phyloP scores from a whole-genome alignment of 257 asterid genomes.

The Misopates orontium region DNA sequence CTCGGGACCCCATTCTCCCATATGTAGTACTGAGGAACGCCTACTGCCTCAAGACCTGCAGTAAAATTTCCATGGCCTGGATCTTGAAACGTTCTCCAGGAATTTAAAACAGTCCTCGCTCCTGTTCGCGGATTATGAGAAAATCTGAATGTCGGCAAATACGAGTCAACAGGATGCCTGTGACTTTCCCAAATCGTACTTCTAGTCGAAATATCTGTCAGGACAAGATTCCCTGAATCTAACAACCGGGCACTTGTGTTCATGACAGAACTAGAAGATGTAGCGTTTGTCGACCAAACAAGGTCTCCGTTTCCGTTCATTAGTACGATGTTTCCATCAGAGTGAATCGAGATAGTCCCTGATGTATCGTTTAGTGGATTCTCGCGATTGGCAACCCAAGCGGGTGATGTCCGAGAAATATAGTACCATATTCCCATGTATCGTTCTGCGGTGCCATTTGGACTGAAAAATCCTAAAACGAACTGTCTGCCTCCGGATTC shows the following conservation, averaged over 20 bases:
- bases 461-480: conserved; percentile 43
- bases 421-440: conserved; percentile 29
- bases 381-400: conserved; percentile 11
- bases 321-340: background rate
- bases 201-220: conserved; percentile 29
- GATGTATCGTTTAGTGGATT: background rate
- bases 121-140: conserved; percentile 19
- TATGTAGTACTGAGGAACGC: conserved; percentile 27
- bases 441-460: conserved; percentile 30
- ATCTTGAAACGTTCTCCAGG: conserved; percentile 38
- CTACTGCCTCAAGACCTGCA: conserved; percentile 17
- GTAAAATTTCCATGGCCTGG: conserved; percentile 38
- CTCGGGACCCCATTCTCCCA: conserved; percentile 28
- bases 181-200: conserved; percentile 44
- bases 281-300: conserved; percentile 4
- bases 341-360: background rate
- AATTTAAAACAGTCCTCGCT: conserved; percentile 13
- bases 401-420: background rate
- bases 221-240: conserved; percentile 43
- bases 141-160: conserved; percentile 33
- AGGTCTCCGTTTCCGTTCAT: background rate
- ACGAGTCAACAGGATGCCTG: conserved; percentile 33
- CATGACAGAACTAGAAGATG: background rate
- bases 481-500: conserved; percentile 21
- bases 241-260: conserved; percentile 2